These are phyloP conservation scores for Fonsecaea erecta DNA, from an alignment of 2,329 filamentous ascomycete genomes.

Conservation along the genomic window DNA sequence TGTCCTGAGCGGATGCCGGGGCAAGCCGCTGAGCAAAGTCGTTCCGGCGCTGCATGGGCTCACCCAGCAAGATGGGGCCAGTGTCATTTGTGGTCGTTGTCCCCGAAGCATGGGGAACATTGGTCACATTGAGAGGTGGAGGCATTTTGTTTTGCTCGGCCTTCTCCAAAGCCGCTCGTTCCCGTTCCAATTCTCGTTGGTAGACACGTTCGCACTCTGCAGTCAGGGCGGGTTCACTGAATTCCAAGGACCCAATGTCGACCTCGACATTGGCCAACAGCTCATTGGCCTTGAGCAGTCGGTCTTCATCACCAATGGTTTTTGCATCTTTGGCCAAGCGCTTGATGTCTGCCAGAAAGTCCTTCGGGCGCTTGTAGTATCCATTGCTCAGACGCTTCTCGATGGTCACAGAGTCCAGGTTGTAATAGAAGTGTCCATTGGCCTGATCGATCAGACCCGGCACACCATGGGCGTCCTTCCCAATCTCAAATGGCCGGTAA, in stretches of 20 bases:
- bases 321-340: conserved; percentile 83
- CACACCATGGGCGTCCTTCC: conserved; percentile 77
- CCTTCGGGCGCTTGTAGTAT: conserved; percentile 87
- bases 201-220: conserved; percentile 82
- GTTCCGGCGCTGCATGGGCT: conserved; percentile 61
- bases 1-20: conserved; percentile 62
- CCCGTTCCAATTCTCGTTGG: conserved; percentile 70
- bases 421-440: conserved; percentile 89
- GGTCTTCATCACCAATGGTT: conserved; percentile 78
- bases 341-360: conserved; percentile 87
- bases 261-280: conserved; percentile 92
- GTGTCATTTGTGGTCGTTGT: conserved; percentile 39
- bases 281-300: conserved; percentile 86
- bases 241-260: conserved; percentile 78
- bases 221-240: conserved; percentile 64
- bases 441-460: conserved; percentile 75
- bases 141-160: conserved; percentile 49
- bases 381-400: conserved; percentile 97
- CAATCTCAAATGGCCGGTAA: conserved; percentile 76
- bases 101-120: conserved; percentile 60
- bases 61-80: conserved; percentile 66
- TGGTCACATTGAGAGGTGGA: conserved; percentile 56
- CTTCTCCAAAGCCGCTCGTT: conserved; percentile 67
- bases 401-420: conserved; percentile 88
- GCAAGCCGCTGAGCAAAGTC: conserved; percentile 31